Evolutionary conservation across 2,329 filamentous ascomycete genomes (phyloP), one percentile per base, ranked within the genome.

Genomic region (Penicillium sp.): DNA sequence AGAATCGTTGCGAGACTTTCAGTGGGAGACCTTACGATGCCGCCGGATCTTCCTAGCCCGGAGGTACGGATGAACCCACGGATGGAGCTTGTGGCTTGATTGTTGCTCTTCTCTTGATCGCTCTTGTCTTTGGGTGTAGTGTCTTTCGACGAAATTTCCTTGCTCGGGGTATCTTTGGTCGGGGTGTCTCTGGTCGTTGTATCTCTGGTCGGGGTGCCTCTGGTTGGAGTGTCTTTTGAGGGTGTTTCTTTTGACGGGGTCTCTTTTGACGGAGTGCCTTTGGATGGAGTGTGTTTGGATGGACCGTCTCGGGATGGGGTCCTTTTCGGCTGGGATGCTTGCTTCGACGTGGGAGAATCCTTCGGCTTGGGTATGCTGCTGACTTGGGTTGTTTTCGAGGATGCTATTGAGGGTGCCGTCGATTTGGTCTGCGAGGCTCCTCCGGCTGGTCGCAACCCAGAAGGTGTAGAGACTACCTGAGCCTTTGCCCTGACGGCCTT

Each of bases 51-150:
- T 48, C 60, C 62, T 45, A 67, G 61, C 34, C 63, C 69, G 58
- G 66, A 61, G 51, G 64, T 73, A 70, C 61, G 71, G 69, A 68
- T 74, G 71, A 63, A 72, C 50, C 71, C 71, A 73, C 66, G 69
- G 55, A 71, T 72, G 59, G 61, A 58, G 43, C 56, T 57, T 42
- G 60, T 23, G 43, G 61, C 34, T 55, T 56, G 31, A 24, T 39
- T 26, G 42, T 40, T 53, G 62, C 52, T 50, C 48, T 51, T 37
- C 47, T 29, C 48, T 23, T 52, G 42, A 4, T 44, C 54, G 33
- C 50, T 56, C 31, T 52, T 43, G 29, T 39, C 19, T 29, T 39
- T 51, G 39, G 33, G 21, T 6, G 19, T 11, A 2, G 11, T 16
- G 26, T n/a, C 28, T 42, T 52, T 47, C 24, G 52, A n/a, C 14